These are phyloP conservation scores for Paxillus ammoniavirescens DNA, from an alignment of 768 basidiomycete species.

Conservation along the genomic window DNA sequence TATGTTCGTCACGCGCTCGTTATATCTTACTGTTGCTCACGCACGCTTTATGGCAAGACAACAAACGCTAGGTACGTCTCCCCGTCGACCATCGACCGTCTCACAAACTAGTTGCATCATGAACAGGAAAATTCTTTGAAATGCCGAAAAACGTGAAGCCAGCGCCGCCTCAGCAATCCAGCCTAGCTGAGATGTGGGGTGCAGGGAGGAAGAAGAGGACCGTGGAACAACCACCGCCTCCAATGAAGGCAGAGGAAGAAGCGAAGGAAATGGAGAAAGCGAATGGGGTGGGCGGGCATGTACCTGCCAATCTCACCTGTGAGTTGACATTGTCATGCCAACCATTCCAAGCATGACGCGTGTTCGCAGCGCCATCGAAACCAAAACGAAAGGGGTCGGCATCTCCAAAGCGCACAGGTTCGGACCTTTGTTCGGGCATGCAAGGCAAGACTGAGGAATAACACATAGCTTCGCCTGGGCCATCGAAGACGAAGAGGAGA, in stretches of 20 bases:
- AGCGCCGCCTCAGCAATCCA: slow-evolving; percentile 75
- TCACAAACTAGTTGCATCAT: neutral
- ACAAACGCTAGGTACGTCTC: slow-evolving; percentile 61
- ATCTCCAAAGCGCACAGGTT: slow-evolving; percentile 17
- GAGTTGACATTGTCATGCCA: slow-evolving; percentile 1
- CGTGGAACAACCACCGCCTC: slow-evolving; percentile 22
- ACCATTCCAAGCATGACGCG: neutral
- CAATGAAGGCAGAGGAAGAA: slow-evolving; percentile 24
- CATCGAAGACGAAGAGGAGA: slow-evolving; percentile 46
- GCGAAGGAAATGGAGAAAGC: slow-evolving; percentile 15
- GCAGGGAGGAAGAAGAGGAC: slow-evolving; percentile 43
- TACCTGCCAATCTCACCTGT: slow-evolving; percentile 8
- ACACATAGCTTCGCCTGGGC: slow-evolving; percentile 19
- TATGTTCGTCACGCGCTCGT: slow-evolving; percentile 25
- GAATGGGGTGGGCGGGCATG: neutral
- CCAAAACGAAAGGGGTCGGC: slow-evolving; percentile 40
- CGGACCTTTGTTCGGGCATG: neutral
- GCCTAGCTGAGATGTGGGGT: slow-evolving; percentile 72
- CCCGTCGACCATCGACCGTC: neutral
- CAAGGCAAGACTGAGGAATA: neutral
- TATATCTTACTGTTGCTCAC: slow-evolving; percentile 11
- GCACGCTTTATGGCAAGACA: slow-evolving; percentile 58
- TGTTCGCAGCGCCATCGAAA: slow-evolving; percentile 30
- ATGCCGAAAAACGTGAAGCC: slow-evolving; percentile 70
- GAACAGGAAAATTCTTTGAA: slow-evolving; percentile 67